phyloP scores from a whole-genome alignment of 1,284 basidiomycete species.

The Lentinula novae-zelandiae region DNA sequence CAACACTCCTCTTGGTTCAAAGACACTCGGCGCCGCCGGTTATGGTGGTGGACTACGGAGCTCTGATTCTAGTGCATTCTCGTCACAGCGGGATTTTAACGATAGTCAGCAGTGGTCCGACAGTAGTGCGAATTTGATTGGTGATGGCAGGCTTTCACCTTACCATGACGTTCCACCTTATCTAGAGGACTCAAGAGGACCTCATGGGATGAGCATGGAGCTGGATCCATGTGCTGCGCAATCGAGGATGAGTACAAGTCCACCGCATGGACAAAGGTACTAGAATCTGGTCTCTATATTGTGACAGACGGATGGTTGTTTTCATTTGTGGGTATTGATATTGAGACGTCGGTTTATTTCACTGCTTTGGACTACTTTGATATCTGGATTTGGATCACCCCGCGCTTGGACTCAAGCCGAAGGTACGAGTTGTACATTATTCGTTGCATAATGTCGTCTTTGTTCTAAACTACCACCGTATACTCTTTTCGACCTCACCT shows the following conservation, averaged over 20 bases:
- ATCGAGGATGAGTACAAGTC: neutral
- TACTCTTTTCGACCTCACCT: no score
- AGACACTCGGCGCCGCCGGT: neutral
- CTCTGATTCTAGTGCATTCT: conserved; percentile 51
- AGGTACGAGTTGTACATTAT: no score
- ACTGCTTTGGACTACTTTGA: no score
- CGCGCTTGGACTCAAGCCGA: no score
- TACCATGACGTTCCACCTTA: conserved; percentile 40
- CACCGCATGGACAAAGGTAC: neutral
- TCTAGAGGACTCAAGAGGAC: conserved; percentile 20
- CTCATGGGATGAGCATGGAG: conserved; percentile 30
- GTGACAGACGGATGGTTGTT: neutral
- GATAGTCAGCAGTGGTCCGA: conserved; percentile 48
- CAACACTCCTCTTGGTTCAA: neutral
- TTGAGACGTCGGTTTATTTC: no score
- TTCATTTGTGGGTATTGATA: no score
- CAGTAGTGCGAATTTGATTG: conserved; percentile 27
- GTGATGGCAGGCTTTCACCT: conserved; percentile 31
- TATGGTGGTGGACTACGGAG: conserved; percentile 22
- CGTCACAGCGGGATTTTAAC: conserved; percentile 47
- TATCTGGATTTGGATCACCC: no score
- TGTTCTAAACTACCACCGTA: no score
- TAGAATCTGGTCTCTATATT: neutral
- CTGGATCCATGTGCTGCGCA: neutral
- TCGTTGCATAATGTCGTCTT: no score